These are phyloP conservation scores for Sugiyamaella pinicola DNA, from an alignment of 1,139 yeast species.

Conservation along the genomic window DNA sequence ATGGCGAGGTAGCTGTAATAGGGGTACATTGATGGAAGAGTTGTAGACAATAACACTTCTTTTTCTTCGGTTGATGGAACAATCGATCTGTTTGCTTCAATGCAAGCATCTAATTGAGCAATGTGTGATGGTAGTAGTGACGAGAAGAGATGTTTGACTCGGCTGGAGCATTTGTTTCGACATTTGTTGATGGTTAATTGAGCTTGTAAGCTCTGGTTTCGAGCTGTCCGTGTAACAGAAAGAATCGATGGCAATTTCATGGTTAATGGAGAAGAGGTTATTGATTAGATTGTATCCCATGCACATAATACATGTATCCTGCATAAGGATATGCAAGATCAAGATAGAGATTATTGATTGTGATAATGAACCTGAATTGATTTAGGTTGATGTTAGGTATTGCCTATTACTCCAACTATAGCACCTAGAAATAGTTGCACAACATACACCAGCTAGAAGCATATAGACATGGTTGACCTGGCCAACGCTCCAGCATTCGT, in stretches of 20 bases:
- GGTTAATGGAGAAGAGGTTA: too few species aligned
- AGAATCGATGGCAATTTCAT: not conserved
- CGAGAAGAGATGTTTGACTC: not conserved
- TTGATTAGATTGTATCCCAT: not conserved
- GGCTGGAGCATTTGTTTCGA: not conserved
- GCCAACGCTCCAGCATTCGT: too few species aligned
- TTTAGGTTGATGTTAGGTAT: too few species aligned
- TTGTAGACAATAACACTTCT: not conserved
- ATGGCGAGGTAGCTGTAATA: not conserved
- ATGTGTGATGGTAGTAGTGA: slow-evolving; percentile 1
- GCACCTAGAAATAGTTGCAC: too few species aligned
- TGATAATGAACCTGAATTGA: too few species aligned
- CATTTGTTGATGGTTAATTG: not conserved
- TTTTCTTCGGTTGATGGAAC: not conserved
- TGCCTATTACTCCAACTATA: too few species aligned
- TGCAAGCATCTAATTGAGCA: not conserved
- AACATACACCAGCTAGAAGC: too few species aligned
- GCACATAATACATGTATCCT: not conserved
- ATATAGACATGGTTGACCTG: too few species aligned
- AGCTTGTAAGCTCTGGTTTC: not conserved
- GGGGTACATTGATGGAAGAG: not conserved
- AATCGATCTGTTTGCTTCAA: slow-evolving; percentile 2
- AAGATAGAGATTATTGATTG: too few species aligned
- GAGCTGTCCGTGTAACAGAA: not conserved
- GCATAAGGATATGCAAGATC: not conserved